Base-by-base conservation (phyloP, 495 filamentous ascomycete species). In the Neurospora sublineolata region DNA sequence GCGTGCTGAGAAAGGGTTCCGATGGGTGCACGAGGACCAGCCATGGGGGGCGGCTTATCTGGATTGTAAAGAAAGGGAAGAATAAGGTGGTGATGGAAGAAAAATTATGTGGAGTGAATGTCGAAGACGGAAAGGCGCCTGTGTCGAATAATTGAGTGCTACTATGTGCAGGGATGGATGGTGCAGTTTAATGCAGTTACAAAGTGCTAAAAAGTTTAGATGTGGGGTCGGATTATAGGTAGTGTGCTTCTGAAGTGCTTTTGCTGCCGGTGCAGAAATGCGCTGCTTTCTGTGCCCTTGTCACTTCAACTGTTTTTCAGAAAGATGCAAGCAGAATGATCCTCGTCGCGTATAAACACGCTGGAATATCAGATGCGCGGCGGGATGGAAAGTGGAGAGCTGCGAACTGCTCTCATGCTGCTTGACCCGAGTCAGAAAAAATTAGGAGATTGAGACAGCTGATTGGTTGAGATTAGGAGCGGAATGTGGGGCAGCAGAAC, bases 1-100 rank as follows among this genome's bases (percentile, higher is more conserved):
- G 75, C 75, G 70, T 82, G 80, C 69, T 79, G 77, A 7, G 70
- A 72, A 12, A 80, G 73, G 33, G 76, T 78, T 68, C 76, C 77
- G 70, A 80, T 69, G 73, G 75, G 79, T 69, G 77, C 77, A 69
- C 74, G 75, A 37, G 79, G 78, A 73, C 77, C 77, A 67, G 78
- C 75, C 80, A 82, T 82, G 18, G 72, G 69, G 70, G 44, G 11
- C 42, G 8, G 33, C 68, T 71, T 72, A 18, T 60, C 64, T 14
- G 72, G 73, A 12, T 67, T 68, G n/a, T 70, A 60, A 39, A 73
- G 72, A 67, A 0, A 70, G 23, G 3, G 10, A 52, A 69, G 33
- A 41, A 44, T 16, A 16, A n/a, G 8, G 40, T 41, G 52, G 41
- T n/a, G 67, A 64, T 18, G 68, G 37, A 36, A 70, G 46, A 20